Base-by-base conservation (phyloP, 345 rosid genomes). In the Eucalyptus viminalis region DNA sequence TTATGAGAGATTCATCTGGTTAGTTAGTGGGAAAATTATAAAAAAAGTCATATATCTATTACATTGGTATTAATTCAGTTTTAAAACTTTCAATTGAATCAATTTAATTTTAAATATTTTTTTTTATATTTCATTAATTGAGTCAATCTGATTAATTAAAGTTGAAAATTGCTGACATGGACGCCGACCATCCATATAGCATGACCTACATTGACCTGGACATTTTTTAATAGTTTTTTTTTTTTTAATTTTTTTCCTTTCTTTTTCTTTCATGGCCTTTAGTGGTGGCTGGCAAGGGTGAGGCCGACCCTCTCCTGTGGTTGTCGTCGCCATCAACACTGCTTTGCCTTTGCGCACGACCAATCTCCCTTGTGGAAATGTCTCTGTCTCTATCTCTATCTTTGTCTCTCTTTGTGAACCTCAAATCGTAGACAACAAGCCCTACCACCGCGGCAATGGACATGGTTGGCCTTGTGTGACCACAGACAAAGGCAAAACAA, bases 111-210 rank as follows among this genome's bases (percentile, higher is more conserved):
- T 56, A 56, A 56, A 24, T 2, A 1, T 24, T 24, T 56, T 51
- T 44, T 49, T 56, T 56, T 24, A 25, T 14, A 24, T 56, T 56
- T 22, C 13, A 22, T 56, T 6, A 24, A 56, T 56, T 24, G 29
- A 24, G 5, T 56, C 12, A 2, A 4, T 56, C 3, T 24, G 13
- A 24, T 24, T 1, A 24, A 56, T 10, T 24, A 24, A 56, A 24
- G 29, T 56, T 56, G 5, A 24, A 22, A 56, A 56, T 56, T 24
- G 4, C 0, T 22, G 1, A 56, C 13, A 21, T 56, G 6, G 6
- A 56, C 1, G 9, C 3, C 1, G 1, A 56, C 3, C 0, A 0
- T 24, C 27, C 6, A 56, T 24, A 24, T 22, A 10, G 6, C 29
- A 56, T 10, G 6, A 9, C 1, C 2, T 24, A 24, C 3, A 22